Evolutionary conservation across 257 asterid genomes (phyloP), one percentile per base, ranked within the genome.

Genomic region (Dorcoceras hygrometricum): DNA sequence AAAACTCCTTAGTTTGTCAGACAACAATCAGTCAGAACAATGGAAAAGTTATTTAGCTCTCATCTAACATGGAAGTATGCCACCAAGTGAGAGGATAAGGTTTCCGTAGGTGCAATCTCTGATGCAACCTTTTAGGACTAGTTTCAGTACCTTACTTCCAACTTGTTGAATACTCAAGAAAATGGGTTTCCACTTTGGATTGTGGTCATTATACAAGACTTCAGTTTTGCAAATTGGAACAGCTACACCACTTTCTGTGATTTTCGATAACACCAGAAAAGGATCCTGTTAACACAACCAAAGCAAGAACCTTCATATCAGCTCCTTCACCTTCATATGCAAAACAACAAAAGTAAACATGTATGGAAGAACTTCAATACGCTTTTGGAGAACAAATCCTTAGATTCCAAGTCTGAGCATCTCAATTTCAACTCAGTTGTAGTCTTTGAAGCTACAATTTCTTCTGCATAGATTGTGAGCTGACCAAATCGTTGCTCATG

Each of bases 181-280:
- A 67, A 89, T 57, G 59, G 86, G 90, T 74, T 90, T 87, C 99
- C 99, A 94, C 67, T 62, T 84, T 19, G 99, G 99, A 61, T 73
- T 78, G 62, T 82, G 91, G 27, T 94, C 89, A 73, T 94, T 88
- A 80, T 86, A 84, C 77, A 94, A 65, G 77, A 89, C 98, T 81
- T 94, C 99, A 62, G 99, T 94, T 86, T 94, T 94, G 92, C 93
- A 86, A 75, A 94, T 79, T 72, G 99, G 99, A 77, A 89, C 79
- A 19, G 80, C 69, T 4, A 69, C 53, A 66, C 89, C 96, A 81
- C 78, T 75, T 77, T 94, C 98, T 22, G 90, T 74, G 71, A 80
- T 69, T 80, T 87, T 94, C 56, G 96, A 90, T 68, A 94, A 80
- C 71, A 88, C 78, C 75, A 94, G 81, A 79, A 94, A 94, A 46